These are phyloP conservation scores for Talaromyces marneffei DNA, from an alignment of 2,329 filamentous ascomycete genomes.

Conservation along the genomic window DNA sequence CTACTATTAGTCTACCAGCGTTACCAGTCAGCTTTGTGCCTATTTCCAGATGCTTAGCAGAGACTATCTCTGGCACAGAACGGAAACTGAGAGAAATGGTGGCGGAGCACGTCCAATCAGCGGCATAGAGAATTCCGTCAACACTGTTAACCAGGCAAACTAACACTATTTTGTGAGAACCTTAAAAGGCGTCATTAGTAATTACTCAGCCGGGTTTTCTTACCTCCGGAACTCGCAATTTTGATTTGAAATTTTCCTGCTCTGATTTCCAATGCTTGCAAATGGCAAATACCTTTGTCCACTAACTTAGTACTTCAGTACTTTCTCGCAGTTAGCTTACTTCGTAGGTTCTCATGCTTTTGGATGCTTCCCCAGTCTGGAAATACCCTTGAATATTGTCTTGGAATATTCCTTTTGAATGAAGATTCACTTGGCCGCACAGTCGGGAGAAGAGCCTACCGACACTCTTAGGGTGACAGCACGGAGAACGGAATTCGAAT, in stretches of 20 bases:
- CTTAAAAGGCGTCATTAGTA: no score
- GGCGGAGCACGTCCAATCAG: background rate
- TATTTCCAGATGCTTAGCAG: background rate
- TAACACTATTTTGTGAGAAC: background rate
- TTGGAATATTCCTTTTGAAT: no score
- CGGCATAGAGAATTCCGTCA: background rate
- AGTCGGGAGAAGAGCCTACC: background rate
- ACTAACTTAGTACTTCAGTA: background rate
- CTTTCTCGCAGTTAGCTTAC: background rate
- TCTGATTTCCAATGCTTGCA: slow-evolving; percentile 2
- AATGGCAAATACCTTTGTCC: background rate
- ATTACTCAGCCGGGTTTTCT: background rate
- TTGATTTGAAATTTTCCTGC: background rate
- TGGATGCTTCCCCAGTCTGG: background rate
- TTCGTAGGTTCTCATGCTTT: background rate
- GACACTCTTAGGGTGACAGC: background rate
- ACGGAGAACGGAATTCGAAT: no score
- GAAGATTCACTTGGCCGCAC: background rate
- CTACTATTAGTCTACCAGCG: background rate
- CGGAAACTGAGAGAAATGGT: background rate
- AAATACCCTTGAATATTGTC: no score
- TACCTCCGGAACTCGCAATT: background rate
- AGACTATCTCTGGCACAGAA: background rate
- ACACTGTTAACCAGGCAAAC: background rate
- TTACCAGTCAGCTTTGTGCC: background rate